Conservation (phyloP, 148 eudicot genomes). For the Hydrangea macrophylla region DNA sequence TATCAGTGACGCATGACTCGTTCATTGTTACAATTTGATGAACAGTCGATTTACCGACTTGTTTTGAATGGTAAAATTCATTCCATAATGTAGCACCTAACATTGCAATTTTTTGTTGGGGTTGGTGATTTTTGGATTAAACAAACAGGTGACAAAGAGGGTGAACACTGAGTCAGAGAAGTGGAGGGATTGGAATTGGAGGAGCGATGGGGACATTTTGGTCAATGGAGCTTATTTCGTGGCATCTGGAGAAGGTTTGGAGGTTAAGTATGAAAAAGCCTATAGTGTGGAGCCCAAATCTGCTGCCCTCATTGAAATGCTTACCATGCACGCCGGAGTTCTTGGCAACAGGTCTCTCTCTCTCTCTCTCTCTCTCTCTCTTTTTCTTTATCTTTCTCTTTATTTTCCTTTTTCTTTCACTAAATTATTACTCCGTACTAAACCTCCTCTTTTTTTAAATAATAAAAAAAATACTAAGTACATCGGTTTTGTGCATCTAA, state of each 20-base stretch:
- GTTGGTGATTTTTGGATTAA: constrained; percentile 1
- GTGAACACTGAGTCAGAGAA: constrained; percentile 48
- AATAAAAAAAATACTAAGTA: no score
- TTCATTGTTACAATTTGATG: no score
- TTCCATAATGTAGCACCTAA: not conserved
- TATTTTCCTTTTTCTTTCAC: not conserved
- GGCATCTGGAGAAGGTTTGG: constrained; percentile 77
- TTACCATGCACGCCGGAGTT: constrained; percentile 73
- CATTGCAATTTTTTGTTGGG: not conserved
- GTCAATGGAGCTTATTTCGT: constrained; percentile 91
- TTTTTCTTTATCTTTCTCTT: constrained; percentile 3
- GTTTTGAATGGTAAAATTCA: no score
- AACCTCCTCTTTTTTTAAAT: no score
- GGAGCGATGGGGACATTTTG: constrained; percentile 90
- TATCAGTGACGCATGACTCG: no score
- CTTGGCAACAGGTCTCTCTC: constrained; percentile 65
- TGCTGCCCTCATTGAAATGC: constrained; percentile 62
- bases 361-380: not conserved
- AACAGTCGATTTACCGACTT: no score
- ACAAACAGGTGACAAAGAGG: constrained; percentile 90
- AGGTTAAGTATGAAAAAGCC: constrained; percentile 86
- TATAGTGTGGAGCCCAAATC: constrained; percentile 86
- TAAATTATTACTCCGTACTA: not conserved
- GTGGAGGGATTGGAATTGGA: constrained; percentile 98
- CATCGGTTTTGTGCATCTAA: no score